Percentiles rank a stretch among this genome's conserved stretches.
Evolutionary conservation across 73 alveolate genomes (phyloP).

Genomic region (Paramecium sonneborni): DNA sequence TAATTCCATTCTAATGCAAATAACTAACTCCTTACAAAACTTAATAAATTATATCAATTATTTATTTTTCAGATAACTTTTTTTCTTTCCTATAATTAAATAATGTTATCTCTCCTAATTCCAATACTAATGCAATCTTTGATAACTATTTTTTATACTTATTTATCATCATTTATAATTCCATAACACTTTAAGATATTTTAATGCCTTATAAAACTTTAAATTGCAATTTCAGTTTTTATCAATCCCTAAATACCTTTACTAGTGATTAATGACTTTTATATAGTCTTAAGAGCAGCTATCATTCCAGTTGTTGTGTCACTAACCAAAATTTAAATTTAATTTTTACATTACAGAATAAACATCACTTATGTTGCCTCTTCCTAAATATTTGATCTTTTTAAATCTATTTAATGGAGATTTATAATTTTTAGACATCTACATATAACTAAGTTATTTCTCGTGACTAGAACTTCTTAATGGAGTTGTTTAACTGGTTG

Average conservation of each 20-base stretch:
- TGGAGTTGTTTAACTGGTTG: not conserved
- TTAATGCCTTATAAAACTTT: not conserved
- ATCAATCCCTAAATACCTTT: not conserved
- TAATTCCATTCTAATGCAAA: constrained; percentile 83
- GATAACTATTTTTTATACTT: not conserved
- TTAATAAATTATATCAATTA: constrained; percentile 53
- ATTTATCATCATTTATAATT: constrained; percentile 13
- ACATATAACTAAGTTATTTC: not conserved
- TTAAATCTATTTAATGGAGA: constrained; percentile 45
- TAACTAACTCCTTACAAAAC: constrained; percentile 72
- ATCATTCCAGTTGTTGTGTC: constrained; percentile 32
- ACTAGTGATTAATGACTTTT: not conserved
- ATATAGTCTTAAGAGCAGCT: constrained; percentile 4
- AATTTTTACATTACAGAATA: not conserved
- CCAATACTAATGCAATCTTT: not conserved
- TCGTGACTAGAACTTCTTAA: not conserved
- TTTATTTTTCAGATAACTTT: not conserved
- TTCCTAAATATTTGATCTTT: constrained; percentile 43
- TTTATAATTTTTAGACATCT: not conserved
- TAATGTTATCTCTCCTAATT: constrained; percentile 6
- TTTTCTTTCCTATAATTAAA: not conserved
- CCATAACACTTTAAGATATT: constrained; percentile 22
- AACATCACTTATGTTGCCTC: constrained; percentile 48
- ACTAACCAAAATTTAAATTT: not conserved
- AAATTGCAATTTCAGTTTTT: not conserved